Evolutionary conservation across 768 basidiomycete genomes (phyloP).

Genomic region (Pleurotus citrinopileatus): DNA sequence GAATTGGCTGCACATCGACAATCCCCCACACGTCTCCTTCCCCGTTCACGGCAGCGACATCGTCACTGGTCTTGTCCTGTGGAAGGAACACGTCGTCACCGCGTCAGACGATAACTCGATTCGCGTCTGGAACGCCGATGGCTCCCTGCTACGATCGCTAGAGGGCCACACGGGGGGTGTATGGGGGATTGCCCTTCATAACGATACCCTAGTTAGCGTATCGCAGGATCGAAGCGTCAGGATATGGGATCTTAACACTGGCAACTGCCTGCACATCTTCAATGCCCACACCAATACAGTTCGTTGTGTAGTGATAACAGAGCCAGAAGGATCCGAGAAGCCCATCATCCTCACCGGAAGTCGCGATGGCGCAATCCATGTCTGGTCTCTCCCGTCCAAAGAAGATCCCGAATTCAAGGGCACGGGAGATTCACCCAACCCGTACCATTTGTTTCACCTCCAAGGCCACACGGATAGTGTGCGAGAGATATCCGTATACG

Average conservation of each 20-base stretch:
- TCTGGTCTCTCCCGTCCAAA: not conserved
- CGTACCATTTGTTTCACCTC: slow-evolving; percentile 2
- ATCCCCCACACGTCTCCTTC: not conserved
- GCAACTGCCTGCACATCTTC: not conserved
- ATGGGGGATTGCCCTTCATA: not conserved
- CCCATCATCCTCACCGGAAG: slow-evolving; percentile 6
- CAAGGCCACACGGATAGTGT: slow-evolving; percentile 5
- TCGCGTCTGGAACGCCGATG: slow-evolving; percentile 1
- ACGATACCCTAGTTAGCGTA: slow-evolving; percentile 1
- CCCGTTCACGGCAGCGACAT: not conserved
- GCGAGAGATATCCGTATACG: not conserved
- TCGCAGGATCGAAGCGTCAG: slow-evolving; percentile 1
- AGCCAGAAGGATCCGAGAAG: not conserved
- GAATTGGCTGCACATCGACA: not conserved
- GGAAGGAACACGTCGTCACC: slow-evolving; percentile 1
- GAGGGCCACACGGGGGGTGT: slow-evolving; percentile 2
- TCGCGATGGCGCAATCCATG: not conserved
- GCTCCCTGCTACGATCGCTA: not conserved
- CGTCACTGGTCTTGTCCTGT: slow-evolving; percentile 1
- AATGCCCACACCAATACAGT: not conserved
- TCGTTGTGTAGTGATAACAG: not conserved
- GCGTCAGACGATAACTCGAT: not conserved
- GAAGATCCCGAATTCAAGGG: slow-evolving; percentile 2
- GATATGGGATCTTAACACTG: slow-evolving; percentile 4
- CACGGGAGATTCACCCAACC: not conserved